Percentiles rank a stretch among this genome's conserved stretches.
Evolutionary conservation across 78 protist genomes (phyloP).

Genomic region (Isochrysis galbana): DNA sequence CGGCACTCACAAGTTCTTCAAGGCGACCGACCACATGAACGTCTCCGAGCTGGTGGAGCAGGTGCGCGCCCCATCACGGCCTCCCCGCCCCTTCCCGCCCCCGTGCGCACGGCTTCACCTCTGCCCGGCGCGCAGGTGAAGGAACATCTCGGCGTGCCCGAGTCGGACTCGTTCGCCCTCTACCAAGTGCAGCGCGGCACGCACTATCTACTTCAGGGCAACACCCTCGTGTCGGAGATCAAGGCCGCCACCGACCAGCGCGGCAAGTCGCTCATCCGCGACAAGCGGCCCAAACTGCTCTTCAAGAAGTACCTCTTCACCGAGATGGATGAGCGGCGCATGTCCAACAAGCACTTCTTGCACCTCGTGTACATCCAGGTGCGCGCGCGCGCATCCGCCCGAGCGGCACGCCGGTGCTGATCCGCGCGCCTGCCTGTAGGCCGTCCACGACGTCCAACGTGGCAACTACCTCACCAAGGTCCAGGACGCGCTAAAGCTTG

Average conservation of each 20-base stretch:
- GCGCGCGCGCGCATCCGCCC: background rate
- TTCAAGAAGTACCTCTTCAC: background rate
- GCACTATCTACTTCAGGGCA: background rate
- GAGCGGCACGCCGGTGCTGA: background rate
- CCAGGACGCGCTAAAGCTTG: background rate
- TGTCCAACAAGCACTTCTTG: background rate
- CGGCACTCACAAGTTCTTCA: background rate
- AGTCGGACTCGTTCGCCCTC: background rate
- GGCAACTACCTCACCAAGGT: background rate
- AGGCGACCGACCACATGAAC: background rate
- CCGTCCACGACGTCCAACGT: conserved; percentile 1
- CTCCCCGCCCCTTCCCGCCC: too few relatives aligned
- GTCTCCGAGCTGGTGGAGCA: background rate
- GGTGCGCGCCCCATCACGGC: too few relatives aligned
- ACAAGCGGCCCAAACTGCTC: background rate
- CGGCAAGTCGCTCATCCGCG: background rate
- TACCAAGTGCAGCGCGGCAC: background rate
- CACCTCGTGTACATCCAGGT: background rate
- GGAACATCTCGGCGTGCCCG: background rate
- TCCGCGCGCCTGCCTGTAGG: background rate
- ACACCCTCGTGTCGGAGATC: background rate
- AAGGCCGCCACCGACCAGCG: background rate
- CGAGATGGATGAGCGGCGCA: background rate
- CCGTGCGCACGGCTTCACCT: background rate
- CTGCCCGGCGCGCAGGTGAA: background rate